A percentile compares a stretch with the other conserved stretches of the same genome.
phyloP scores from a whole-genome alignment of 768 basidiomycete species.

The Lentinula lateritia region DNA sequence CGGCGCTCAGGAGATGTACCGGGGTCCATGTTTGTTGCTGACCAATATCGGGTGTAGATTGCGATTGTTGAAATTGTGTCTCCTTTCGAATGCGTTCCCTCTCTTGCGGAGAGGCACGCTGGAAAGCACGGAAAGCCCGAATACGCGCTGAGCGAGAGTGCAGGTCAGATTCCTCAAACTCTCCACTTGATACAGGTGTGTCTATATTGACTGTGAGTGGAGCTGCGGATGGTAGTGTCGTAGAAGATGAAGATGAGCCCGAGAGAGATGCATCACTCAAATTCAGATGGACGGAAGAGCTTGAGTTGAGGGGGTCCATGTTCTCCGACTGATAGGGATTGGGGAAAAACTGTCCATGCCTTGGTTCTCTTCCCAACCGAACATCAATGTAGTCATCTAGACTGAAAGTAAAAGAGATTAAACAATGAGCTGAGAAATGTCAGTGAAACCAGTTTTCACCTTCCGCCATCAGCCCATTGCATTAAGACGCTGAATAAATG shows the following conservation, averaged over 20 bases:
- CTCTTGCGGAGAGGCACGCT: conserved; percentile 58
- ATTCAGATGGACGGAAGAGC: background rate
- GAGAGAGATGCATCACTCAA: background rate
- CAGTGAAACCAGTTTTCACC: conserved; percentile 22
- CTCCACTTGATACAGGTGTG: background rate
- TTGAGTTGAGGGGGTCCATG: conserved; percentile 22
- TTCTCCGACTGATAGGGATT: background rate
- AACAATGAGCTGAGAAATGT: background rate
- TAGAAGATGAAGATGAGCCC: conserved; percentile 13
- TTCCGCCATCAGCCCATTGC: conserved; percentile 92
- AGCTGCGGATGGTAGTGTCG: conserved; percentile 9
- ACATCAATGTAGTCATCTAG: conserved; percentile 83
- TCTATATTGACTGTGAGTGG: background rate
- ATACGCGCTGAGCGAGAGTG: conserved; percentile 69
- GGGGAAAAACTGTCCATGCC: conserved; percentile 34
- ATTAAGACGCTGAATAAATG: conserved; percentile 61
- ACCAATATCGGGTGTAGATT: conserved; percentile 6
- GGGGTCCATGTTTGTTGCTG: conserved; percentile 48
- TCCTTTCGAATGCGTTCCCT: conserved; percentile 48
- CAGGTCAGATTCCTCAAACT: conserved; percentile 21
- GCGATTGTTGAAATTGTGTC: conserved; percentile 26
- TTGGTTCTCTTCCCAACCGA: conserved; percentile 60
- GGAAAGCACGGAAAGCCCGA: conserved; percentile 67
- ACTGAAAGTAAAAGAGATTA: conserved; percentile 24
- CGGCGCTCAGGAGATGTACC: conserved; percentile 79